These are phyloP conservation scores for Talaromyces sp. DNA, from an alignment of 2,329 filamentous ascomycete genomes.

Conservation along the genomic window DNA sequence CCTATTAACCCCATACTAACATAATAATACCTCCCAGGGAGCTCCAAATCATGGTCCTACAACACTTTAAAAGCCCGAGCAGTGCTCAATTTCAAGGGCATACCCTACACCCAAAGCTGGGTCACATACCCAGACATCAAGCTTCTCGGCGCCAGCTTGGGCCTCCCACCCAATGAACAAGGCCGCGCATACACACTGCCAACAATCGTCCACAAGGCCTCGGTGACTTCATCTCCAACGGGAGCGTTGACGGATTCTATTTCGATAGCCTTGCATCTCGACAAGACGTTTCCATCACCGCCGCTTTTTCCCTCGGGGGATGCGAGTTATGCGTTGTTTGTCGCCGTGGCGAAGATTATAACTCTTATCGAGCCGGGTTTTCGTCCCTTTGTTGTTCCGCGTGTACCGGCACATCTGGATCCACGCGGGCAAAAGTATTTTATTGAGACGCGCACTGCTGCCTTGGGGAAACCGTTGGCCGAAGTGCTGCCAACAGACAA, in stretches of 20 bases:
- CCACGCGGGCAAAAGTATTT: not conserved
- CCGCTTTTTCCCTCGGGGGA: not conserved
- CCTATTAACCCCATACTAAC: not conserved
- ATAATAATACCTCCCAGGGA: not conserved
- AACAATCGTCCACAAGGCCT: not conserved
- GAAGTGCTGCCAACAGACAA: not conserved
- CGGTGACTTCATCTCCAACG: not conserved
- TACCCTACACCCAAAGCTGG: slow-evolving; percentile 9
- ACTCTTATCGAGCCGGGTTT: not conserved
- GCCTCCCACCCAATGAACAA: not conserved
- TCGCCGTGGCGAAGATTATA: not conserved
- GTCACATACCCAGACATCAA: slow-evolving; percentile 7
- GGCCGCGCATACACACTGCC: not conserved
- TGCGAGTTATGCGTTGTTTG: not conserved
- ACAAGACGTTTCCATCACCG: not conserved
- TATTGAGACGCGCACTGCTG: not conserved
- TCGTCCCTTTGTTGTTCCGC: not conserved
- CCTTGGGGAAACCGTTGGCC: not conserved
- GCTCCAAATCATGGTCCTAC: slow-evolving; percentile 10
- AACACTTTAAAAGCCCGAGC: slow-evolving; percentile 9
- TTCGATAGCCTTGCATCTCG: not conserved
- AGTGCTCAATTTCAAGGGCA: slow-evolving; percentile 8
- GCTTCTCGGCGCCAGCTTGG: not conserved
- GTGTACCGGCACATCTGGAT: not conserved
- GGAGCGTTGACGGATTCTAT: not conserved